Base-by-base conservation (phyloP, 2,329 filamentous ascomycete species). In the Teratosphaeria destructans region DNA sequence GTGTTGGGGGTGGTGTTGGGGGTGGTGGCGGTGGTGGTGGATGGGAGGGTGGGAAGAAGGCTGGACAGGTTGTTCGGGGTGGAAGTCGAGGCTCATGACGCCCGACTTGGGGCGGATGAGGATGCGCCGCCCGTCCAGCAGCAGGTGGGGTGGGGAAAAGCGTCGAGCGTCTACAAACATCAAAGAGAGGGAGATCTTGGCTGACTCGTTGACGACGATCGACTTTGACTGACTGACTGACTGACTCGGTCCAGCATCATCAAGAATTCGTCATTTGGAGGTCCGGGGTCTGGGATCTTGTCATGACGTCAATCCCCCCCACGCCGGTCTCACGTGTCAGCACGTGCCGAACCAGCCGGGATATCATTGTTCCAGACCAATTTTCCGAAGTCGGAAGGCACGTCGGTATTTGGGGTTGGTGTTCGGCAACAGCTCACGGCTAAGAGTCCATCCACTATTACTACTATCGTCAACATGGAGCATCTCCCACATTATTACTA, bases 401-500 rank as follows among this genome's bases (percentile, higher is more conserved):
- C 37, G 37, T 43, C 37, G 37, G 37, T 14, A n/a, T 43, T 43
- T 43, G 29, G 26, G 5, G 23, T 49, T 23, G 23, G 27, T 23
- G 3, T 19, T 58, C 57, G 57, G 57, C 57, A 54, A 19, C 12
- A 57, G 12, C 55, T 57, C 60, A 54, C 60, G 60, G 57, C 37
- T 61, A 61, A 57, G 57, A 59, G 34, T 29, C 54, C 54, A 11
- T 47, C 49, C 58, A 49, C 8, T 10, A 55, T 27, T 16, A 14
- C 16, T n/a, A 43, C 2, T 12, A 43, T n/a, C 23, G 2, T n/a
- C 37, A 43, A 43, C 11, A 43, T 43, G 37, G 3, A 5, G 12
- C 11, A 43, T 12, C 12, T 2, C 23, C 23, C 23, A 23, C 23
- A 23, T 23, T 23, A 23, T 23, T 23, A 23, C 2, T 23, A 23